Percentiles rank a stretch among this genome's conserved stretches.
phyloP scores from a whole-genome alignment of 352 stramenopile species.

The Globisporangium acanthophoron region DNA sequence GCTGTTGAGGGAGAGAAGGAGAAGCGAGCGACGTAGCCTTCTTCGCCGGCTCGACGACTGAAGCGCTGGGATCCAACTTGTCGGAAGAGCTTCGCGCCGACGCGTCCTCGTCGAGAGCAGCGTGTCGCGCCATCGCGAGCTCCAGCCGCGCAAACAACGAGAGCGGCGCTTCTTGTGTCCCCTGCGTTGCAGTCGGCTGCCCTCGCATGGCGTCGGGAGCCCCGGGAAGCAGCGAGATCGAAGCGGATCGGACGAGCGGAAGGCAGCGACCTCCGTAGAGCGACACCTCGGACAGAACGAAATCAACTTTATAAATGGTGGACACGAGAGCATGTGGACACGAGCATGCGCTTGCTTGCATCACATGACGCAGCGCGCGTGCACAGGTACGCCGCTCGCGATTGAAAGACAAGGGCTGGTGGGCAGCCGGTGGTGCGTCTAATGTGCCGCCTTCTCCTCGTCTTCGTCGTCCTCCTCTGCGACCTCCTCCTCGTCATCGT shows the following conservation, averaged over 20 bases:
- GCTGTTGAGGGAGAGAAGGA: not conserved
- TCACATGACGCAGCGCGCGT: not conserved
- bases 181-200: not conserved
- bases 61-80: too few relatives aligned
- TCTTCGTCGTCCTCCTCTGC: constrained; percentile 28
- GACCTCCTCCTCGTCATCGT: constrained; percentile 18
- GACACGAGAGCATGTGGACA: too few relatives aligned
- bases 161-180: not conserved
- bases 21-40: not conserved
- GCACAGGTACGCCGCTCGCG: not conserved
- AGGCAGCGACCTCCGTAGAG: not conserved
- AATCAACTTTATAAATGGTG: too few relatives aligned
- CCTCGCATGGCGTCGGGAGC: not conserved
- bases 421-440: constrained; percentile 10
- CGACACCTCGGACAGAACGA: too few relatives aligned
- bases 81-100: too few relatives aligned
- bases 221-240: not conserved
- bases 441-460: constrained; percentile 31
- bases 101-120: not conserved
- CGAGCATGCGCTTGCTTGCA: not conserved
- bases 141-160: constrained; percentile 25
- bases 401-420: not conserved
- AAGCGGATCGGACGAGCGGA: not conserved
- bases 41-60: not conserved
- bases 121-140: constrained; percentile 10